phyloP scores from a whole-genome alignment of 1,139 yeast species.

The Yamadazyma spencermartinsiae region DNA sequence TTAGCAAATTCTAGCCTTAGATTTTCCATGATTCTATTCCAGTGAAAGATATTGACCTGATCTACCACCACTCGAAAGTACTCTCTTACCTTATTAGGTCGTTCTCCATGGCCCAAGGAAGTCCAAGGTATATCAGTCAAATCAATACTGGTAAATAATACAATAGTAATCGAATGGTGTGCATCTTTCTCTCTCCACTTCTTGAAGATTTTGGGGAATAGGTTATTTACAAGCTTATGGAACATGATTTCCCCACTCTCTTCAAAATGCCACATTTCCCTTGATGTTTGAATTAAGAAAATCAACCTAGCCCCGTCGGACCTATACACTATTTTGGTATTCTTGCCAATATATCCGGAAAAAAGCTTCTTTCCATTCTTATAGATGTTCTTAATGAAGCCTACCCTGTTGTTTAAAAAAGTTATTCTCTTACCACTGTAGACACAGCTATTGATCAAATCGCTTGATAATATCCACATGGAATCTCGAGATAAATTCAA shows the following conservation, averaged over 20 bases:
- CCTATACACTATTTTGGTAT: slow-evolving; percentile 80
- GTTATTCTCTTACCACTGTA: slow-evolving; percentile 65
- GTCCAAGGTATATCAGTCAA: slow-evolving; percentile 57
- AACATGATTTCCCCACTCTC: slow-evolving; percentile 94
- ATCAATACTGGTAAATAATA: slow-evolving; percentile 82
- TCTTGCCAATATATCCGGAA: slow-evolving; percentile 65
- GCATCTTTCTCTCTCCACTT: slow-evolving; percentile 86
- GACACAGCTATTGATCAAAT: slow-evolving; percentile 62
- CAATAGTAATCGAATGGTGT: slow-evolving; percentile 89
- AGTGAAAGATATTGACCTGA: slow-evolving; percentile 80
- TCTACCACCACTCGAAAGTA: slow-evolving; percentile 94
- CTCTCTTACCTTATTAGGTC: slow-evolving; percentile 68
- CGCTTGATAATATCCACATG: slow-evolving; percentile 83
- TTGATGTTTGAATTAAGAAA: slow-evolving; percentile 82
- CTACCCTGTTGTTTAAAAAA: slow-evolving; percentile 59
- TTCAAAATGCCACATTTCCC: slow-evolving; percentile 98
- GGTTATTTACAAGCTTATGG: slow-evolving; percentile 85
- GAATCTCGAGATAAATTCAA: slow-evolving; percentile 84
- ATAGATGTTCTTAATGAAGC: slow-evolving; percentile 67
- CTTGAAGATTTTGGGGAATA: slow-evolving; percentile 85
- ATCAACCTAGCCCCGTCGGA: slow-evolving; percentile 87
- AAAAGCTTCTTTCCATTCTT: slow-evolving; percentile 67
- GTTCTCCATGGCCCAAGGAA: slow-evolving; percentile 67
- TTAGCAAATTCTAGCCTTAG: slow-evolving; percentile 82
- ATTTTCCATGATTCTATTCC: slow-evolving; percentile 92